These are phyloP conservation scores for Puccinia triticina DNA, from an alignment of 1,284 basidiomycete species.

Conservation along the genomic window DNA sequence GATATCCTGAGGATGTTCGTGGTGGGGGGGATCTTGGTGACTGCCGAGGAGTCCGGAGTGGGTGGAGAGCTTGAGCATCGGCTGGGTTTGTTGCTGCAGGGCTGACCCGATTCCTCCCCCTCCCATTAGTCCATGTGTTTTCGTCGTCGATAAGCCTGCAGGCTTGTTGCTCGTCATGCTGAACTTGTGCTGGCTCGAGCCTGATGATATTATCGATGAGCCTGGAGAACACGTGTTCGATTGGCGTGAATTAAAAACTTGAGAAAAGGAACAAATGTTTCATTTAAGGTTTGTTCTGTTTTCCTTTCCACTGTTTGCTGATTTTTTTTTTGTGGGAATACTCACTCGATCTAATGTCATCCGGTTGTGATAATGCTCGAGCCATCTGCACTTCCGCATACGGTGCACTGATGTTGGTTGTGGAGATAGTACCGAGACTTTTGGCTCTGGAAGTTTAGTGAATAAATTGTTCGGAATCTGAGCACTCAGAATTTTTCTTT, in stretches of 20 bases:
- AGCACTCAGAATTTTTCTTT: background rate
- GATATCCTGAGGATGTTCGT: background rate
- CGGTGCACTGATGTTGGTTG: background rate
- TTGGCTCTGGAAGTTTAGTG: background rate
- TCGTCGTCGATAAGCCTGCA: background rate
- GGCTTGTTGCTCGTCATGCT: background rate
- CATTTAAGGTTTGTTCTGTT: background rate
- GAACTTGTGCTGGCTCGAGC: background rate
- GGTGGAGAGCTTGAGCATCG: background rate
- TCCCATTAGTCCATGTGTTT: background rate
- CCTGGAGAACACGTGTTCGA: slow-evolving; percentile 1
- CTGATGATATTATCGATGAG: background rate
- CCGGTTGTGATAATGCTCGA: background rate
- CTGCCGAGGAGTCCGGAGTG: background rate
- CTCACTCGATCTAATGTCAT: slow-evolving; percentile 17
- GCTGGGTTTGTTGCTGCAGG: background rate
- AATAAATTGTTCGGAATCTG: background rate
- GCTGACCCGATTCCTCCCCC: background rate
- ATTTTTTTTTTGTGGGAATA: background rate
- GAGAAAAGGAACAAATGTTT: background rate
- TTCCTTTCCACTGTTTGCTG: background rate
- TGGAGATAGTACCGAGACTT: background rate
- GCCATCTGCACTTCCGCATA: background rate
- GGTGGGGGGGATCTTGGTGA: background rate
- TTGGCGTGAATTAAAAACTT: background rate